Percentiles rank a stretch among this genome's conserved stretches.
phyloP scores from a whole-genome alignment of 2,329 filamentous ascomycete species.

The Cadophora gregata region DNA sequence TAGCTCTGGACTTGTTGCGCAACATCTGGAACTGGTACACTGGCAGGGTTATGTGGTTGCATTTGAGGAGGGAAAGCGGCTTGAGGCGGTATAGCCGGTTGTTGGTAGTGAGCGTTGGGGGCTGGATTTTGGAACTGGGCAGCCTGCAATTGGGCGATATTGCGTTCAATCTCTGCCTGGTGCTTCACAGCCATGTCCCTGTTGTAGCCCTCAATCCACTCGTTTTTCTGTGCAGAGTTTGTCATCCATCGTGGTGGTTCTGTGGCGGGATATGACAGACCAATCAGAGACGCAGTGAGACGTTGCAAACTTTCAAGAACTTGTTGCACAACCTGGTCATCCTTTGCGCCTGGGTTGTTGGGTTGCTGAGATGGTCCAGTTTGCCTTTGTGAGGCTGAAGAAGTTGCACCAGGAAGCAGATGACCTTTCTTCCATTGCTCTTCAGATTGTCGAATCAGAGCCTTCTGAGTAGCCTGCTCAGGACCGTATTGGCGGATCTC shows the following conservation, averaged over 20 bases:
- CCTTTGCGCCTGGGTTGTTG: background rate
- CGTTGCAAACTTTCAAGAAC: slow-evolving; percentile 32
- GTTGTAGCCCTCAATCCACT: slow-evolving; percentile 59
- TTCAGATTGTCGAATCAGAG: slow-evolving; percentile 33
- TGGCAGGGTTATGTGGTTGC: slow-evolving; percentile 15
- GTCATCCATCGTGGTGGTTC: slow-evolving; percentile 60
- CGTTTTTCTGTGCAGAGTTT: slow-evolving; percentile 52
- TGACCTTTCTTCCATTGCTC: slow-evolving; percentile 23
- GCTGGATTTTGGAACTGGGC: slow-evolving; percentile 35
- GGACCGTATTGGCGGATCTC: slow-evolving; percentile 42
- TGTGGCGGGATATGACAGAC: slow-evolving; percentile 55
- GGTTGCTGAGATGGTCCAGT: slow-evolving; percentile 18
- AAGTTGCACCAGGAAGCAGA: background rate
- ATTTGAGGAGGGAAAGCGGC: slow-evolving; percentile 30
- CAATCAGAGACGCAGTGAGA: slow-evolving; percentile 48
- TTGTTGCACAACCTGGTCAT: slow-evolving; percentile 3
- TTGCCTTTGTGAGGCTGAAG: slow-evolving; percentile 33
- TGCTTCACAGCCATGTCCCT: slow-evolving; percentile 48
- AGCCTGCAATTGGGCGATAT: slow-evolving; percentile 39
- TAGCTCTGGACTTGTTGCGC: slow-evolving; percentile 40
- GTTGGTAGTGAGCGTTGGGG: slow-evolving; percentile 39
- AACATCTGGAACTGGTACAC: slow-evolving; percentile 31
- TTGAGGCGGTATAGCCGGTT: slow-evolving; percentile 27
- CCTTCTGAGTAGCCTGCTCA: slow-evolving; percentile 36
- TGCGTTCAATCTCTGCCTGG: slow-evolving; percentile 47